phyloP scores from a whole-genome alignment of 257 asterid species.

The Jacaranda copaia region DNA sequence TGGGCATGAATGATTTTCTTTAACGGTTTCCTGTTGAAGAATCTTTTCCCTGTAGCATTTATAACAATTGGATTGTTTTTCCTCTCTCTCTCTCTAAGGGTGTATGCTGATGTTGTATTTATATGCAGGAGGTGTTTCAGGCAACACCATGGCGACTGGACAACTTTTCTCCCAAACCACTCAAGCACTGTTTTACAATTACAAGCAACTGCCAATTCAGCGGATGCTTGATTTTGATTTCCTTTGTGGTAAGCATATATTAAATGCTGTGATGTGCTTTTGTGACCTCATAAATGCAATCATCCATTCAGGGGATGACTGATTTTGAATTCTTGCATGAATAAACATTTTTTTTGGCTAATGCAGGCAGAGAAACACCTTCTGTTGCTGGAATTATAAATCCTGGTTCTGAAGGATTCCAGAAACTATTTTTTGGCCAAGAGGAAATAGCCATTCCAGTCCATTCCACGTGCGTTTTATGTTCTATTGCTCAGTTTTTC shows the following conservation, averaged over 20 bases:
- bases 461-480: conserved; percentile 74
- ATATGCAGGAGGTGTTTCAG: conserved; percentile 47
- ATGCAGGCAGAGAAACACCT: conserved; percentile 95
- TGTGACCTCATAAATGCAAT: conserved; percentile 7
- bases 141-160: conserved; percentile 83
- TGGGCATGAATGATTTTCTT: neutral
- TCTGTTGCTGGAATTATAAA: conserved; percentile 98
- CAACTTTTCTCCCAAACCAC: conserved; percentile 92
- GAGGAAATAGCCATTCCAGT: conserved; percentile 99
- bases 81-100: neutral
- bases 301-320: neutral
- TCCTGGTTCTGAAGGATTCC: conserved; percentile 99
- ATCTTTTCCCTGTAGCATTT: conserved; percentile 16
- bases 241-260: conserved; percentile 74
- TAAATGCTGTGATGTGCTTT: conserved; percentile 28
- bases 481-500: conserved; percentile 24
- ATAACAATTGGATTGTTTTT: neutral
- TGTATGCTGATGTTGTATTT: conserved; percentile 40
- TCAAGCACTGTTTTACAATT: conserved; percentile 90
- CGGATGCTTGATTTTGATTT: conserved; percentile 99
- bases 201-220: conserved; percentile 96
- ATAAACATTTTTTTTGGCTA: conserved; percentile 27
- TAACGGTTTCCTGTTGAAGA: neutral
- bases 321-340: conserved; percentile 21
- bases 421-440: conserved; percentile 95